Conservation (phyloP, 78 protist species). For the Monosiga brevicollis region DNA sequence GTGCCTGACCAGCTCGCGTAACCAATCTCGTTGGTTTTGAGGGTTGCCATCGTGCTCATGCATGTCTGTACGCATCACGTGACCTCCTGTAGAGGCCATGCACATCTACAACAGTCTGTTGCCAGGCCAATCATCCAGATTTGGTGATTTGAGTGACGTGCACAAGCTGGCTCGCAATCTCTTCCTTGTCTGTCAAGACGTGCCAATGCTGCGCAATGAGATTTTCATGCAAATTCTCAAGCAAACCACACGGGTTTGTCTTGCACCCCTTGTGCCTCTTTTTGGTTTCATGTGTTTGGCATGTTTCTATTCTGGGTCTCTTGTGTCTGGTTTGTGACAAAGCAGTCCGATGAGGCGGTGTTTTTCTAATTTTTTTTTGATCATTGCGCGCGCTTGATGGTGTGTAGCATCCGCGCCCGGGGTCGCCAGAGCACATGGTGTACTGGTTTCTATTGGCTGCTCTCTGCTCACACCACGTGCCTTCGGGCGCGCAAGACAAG, state of each 20-base stretch:
- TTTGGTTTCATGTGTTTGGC: no score
- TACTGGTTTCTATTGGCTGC: no score
- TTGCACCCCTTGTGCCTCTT: no score
- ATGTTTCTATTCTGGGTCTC: no score
- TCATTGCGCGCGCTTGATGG: no score
- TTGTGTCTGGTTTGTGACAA: no score
- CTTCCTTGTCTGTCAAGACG: not conserved
- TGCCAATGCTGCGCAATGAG: not conserved
- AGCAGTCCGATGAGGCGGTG: no score
- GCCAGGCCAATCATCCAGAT: not conserved
- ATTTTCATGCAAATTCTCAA: not conserved
- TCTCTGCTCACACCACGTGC: no score
- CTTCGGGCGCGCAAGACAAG: no score
- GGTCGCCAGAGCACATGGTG: no score
- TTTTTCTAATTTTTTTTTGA: no score
- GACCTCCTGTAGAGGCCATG: not conserved
- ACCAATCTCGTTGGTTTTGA: not conserved
- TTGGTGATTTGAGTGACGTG: not conserved
- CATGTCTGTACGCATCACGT: not conserved
- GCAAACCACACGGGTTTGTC: not conserved
- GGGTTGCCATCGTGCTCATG: not conserved
- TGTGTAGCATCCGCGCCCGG: no score
- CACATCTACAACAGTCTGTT: not conserved
- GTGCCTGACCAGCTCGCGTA: not conserved
- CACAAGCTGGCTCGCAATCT: not conserved